Evolutionary conservation across 768 basidiomycete genomes (phyloP).

Genomic region (Flagelloscypha sp.): DNA sequence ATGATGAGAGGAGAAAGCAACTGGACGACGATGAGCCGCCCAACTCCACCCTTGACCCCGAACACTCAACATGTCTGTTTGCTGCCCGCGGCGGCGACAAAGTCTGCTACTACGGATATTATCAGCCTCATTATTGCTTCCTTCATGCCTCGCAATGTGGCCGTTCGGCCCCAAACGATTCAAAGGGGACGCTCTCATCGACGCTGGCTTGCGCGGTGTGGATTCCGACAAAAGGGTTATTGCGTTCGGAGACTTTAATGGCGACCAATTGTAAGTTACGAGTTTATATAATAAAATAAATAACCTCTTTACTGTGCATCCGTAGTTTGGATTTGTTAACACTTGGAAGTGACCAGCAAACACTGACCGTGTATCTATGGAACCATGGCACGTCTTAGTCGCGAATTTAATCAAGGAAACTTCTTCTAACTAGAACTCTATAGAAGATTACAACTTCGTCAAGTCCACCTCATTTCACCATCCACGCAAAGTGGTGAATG

Average conservation of each 20-base stretch:
- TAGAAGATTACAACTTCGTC: constrained; percentile 53
- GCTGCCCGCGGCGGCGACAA: too few relatives aligned
- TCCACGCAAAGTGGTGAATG: constrained; percentile 56
- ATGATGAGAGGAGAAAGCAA: too few relatives aligned
- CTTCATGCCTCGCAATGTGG: constrained; percentile 44
- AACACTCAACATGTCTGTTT: too few relatives aligned
- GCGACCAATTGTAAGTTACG: constrained; percentile 79
- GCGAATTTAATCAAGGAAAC: not conserved
- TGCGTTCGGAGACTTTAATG: constrained; percentile 93
- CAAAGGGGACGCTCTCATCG: constrained; percentile 69
- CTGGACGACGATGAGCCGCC: too few relatives aligned
- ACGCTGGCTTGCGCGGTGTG: constrained; percentile 75
- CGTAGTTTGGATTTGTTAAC: constrained; percentile 72
- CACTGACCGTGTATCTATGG: constrained; percentile 76
- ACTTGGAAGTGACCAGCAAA: constrained; percentile 69
- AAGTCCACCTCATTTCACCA: constrained; percentile 47
- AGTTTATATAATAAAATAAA: constrained; percentile 2
- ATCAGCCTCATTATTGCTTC: not conserved
- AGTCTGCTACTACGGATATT: too few relatives aligned
- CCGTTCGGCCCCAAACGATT: constrained; percentile 86
- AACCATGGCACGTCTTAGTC: constrained; percentile 57
- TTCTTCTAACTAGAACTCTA: constrained; percentile 6
- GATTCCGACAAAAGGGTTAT: constrained; percentile 64
- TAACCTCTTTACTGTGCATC: not conserved
- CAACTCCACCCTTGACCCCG: too few relatives aligned